Base-by-base conservation (phyloP, 2,329 filamentous ascomycete genomes). In the Pseudogymnoascus sp. region DNA sequence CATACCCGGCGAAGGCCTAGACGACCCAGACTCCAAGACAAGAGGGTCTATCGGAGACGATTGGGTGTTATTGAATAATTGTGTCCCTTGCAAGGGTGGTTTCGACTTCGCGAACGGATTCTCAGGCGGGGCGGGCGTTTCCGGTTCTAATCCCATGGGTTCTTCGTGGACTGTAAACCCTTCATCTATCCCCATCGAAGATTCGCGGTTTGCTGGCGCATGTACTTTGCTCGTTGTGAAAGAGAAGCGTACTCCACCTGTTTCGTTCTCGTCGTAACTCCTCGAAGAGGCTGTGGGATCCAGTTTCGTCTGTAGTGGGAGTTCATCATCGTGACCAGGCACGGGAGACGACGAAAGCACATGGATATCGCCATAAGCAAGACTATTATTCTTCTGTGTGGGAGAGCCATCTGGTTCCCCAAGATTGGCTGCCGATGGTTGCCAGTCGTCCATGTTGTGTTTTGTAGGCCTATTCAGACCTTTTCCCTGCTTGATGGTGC, bases 91-190 rank as follows among this genome's bases (percentile, higher is more conserved):
- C 26, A 52, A 33, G 15, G 45, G 45, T 5, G 45, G 45, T 13
- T 52, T 52, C 9, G 45, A 52, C 26, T 52, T 52, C 15, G 45
- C 55, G 23, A 57, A 57, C n/a, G 55, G 55, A n/a, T 57, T 57
- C 8, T 35, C 30, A 6, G 55, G 55, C 30, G 55, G 55, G 23
- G 55, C 55, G 2, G 55, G 55, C 3, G 55, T 57, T n/a, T 57
- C 55, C 4, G 55, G 55, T 4, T 23, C 55, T 18, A 23, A 35
- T 23, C 26, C 30, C 55, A 37, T 38, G 1, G 19, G 33, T 23
- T 18, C 33, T 15, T 57, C 35, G 5, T 52, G 45, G n/a, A 30
- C 26, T 15, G 26, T n/a, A 33, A 52, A 52, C 26, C 45, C 45
- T 8, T 52, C 45, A 13, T 52, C 45, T 52, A 52, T 52, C 19